Evolutionary conservation across 1,284 basidiomycete species (phyloP), one percentile per base, ranked within the genome.

Genomic region (Puccinia coronata): DNA sequence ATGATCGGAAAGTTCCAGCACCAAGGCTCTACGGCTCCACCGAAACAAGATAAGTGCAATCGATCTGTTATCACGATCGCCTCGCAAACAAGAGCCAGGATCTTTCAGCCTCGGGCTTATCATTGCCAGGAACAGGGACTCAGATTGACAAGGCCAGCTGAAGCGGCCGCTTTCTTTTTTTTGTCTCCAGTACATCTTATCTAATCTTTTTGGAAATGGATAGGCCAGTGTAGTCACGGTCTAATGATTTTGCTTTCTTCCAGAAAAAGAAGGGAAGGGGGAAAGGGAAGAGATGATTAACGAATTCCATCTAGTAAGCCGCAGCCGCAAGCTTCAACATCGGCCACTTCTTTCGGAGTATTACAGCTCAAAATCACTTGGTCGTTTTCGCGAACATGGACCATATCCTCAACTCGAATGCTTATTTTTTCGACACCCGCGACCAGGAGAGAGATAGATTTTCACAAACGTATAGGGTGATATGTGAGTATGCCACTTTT

Each of bases 291-390:
- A 53, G 12, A 31, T 3, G 25, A 76, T 76, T 39, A 63, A 31
- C 51, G 36, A 12, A 76, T 47, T 34, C 34, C 25, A 2, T 78
- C 63, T 25, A 78, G 39, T 51, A 78, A 70, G 25, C 63, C 63
- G 12, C 63, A 78, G 36, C 41, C 49, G 53, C 76, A 78, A 41
- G 76, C 93, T 87, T 97, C 95, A 2, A 97, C 89, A 85, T 97
- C 95, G 11, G 87, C 90, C 90, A 92, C 91, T 89, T 97, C 95
- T 85, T 96, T 96, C 0, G 95, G 95, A 47, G 94, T 94, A 65
- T 90, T 88, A 12, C 91, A 91, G 59, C 91, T 92, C 12, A 97
- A 87, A 0, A 97, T 89, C 4, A 89, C 86, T 0, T 92, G 90
- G 81, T 92, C 88, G 34, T 91, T 87, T 83, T 90, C 88, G 1